Evolutionary conservation across 768 basidiomycete genomes (phyloP), one percentile per base, ranked within the genome.

Genomic region (Amanita exitialis): DNA sequence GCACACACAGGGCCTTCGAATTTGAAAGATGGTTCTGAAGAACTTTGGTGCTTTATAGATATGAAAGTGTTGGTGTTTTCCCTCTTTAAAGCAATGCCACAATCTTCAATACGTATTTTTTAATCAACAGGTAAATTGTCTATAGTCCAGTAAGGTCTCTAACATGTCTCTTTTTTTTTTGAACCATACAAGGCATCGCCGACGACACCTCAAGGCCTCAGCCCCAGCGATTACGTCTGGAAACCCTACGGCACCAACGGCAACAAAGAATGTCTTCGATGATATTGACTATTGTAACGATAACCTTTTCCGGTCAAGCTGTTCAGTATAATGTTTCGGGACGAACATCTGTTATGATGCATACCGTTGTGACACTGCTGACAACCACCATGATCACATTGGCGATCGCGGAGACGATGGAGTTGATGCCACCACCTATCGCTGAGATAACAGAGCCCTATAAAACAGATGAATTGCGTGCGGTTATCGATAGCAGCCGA

Each of bases 361-460:
- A 47, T 57, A 85, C 83, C n/a, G 68, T 72, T 10, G 78, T 79
- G 53, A 87, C 75, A 7, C 64, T 78, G 53, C 70, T 57, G 42
- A 86, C 70, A 52, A 86, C 81, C 35, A 79, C 66, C 75, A 80
- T 78, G 53, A 83, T 59, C 3, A 85, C 68, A 48, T 56, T 58
- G 12, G 81, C 82, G 44, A 85, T 79, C 15, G 79, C 82, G 49
- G 72, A 72, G 57, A 86, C 72, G 53, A 86, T 62, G 45, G 77
- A 67, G 49, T 77, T 77, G 52, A 85, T 77, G 23, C 73, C 82
- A 44, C 63, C 57, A 18, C 80, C 83, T 39, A 86, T 85, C 21
- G 83, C 74, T 60, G 81, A 83, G 61, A 84, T 66, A 47, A 83
- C 69, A 20, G 80, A 72, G 46, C 80, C 82, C 82, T 83, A 23